These are phyloP conservation scores for Diutina rugosa DNA, from an alignment of 1,139 yeast species.

Conservation along the genomic window DNA sequence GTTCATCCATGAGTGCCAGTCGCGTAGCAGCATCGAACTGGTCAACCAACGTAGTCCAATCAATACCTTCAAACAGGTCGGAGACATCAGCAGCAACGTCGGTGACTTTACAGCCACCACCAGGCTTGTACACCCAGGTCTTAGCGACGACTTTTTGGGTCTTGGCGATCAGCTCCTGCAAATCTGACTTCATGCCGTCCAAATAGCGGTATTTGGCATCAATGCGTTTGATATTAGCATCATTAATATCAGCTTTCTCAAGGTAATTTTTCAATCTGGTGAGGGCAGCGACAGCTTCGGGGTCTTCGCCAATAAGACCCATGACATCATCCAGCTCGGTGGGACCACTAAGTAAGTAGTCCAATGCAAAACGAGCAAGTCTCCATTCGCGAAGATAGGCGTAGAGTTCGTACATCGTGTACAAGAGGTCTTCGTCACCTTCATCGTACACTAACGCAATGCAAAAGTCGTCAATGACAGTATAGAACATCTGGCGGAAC, in stretches of 20 bases:
- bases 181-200: conserved; percentile 17
- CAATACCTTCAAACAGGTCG: conserved; percentile 22
- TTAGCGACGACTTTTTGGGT: background rate
- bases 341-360: conserved; percentile 40
- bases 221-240: conserved; percentile 5
- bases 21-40: background rate
- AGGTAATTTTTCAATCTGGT: conserved; percentile 2
- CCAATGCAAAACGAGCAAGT: conserved; percentile 51
- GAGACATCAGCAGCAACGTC: conserved; percentile 3
- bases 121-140: conserved; percentile 3
- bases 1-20: conserved; percentile 2
- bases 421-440: conserved; percentile 43
- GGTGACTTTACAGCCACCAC: conserved; percentile 3
- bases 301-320: conserved; percentile 21
- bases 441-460: conserved; percentile 47
- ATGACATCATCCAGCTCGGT: conserved; percentile 33
- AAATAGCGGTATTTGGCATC: conserved; percentile 11
- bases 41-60: conserved; percentile 18
- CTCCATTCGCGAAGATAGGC: conserved; percentile 32
- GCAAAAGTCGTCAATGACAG: conserved; percentile 41
- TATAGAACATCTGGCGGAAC: conserved; percentile 18
- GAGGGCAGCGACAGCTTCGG: conserved; percentile 5
- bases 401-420: conserved; percentile 36
- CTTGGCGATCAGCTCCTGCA: conserved; percentile 10
- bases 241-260: conserved; percentile 3